phyloP scores from a whole-genome alignment of 1,139 yeast genomes.

The Hyphopichia burtonii region DNA sequence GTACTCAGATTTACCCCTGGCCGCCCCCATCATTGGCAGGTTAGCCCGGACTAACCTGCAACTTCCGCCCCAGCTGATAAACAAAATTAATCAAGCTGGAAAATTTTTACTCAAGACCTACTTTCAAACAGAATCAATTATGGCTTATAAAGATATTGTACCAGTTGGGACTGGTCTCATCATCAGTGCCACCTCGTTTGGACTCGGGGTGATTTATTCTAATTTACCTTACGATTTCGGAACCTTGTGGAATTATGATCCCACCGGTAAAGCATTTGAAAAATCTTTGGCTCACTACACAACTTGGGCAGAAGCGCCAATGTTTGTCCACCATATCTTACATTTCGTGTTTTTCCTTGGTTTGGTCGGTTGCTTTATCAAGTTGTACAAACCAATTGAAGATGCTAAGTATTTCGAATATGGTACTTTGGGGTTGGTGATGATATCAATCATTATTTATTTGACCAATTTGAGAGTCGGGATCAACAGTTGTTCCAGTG shows the following conservation, averaged over 20 bases:
- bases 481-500: conserved; percentile 61
- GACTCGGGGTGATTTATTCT: conserved; percentile 74
- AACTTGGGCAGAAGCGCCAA: conserved; percentile 66
- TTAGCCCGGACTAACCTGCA: no score
- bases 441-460: conserved; percentile 74
- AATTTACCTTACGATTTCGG: conserved; percentile 81
- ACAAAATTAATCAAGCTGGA: no score
- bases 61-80: no score
- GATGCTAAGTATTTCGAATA: conserved; percentile 88
- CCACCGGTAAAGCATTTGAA: conserved; percentile 53
- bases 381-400: conserved; percentile 81
- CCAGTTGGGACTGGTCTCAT: conserved; percentile 52
- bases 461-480: conserved; percentile 87
- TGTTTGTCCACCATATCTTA: conserved; percentile 55
- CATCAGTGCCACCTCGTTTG: conserved; percentile 60
- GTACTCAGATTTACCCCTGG: no score
- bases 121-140: conserved; percentile 4
- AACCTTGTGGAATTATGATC: conserved; percentile 64
- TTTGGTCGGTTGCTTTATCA: conserved; percentile 68
- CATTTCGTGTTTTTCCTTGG: conserved; percentile 64
- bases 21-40: no score
- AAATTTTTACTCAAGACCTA: no score
- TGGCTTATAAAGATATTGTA: conserved; percentile 45
- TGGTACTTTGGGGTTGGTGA: conserved; percentile 70
- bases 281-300: conserved; percentile 72